Conservation (phyloP, 202 grass and related monocot genomes). For the Zizania palustris region DNA sequence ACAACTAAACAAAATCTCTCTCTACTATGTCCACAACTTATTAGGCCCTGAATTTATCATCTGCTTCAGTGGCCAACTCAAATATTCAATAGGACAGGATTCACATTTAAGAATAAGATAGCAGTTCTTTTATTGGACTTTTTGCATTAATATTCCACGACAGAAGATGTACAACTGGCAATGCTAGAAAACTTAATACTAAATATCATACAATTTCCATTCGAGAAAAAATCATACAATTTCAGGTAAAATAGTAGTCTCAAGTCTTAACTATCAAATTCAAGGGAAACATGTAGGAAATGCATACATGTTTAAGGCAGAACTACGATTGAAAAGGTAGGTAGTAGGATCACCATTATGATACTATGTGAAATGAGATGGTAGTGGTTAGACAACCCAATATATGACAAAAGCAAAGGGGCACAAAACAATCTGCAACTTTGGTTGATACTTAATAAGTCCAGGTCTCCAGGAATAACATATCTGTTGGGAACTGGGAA, state of each 20-base stretch:
- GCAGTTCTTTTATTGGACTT: neutral
- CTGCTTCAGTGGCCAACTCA: slow-evolving; percentile 5
- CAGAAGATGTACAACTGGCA: neutral
- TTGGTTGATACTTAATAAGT: no score
- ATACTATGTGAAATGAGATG: neutral
- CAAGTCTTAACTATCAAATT: neutral
- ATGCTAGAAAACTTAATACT: neutral
- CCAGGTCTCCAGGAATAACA: neutral
- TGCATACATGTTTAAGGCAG: neutral
- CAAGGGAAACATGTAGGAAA: neutral
- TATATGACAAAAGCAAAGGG: neutral
- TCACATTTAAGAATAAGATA: neutral
- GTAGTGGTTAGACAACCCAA: neutral
- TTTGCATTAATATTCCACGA: neutral
- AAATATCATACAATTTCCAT: neutral
- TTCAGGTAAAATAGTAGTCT: neutral
- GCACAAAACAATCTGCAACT: neutral
- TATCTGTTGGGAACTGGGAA: neutral
- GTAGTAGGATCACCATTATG: neutral
- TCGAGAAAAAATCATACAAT: neutral
- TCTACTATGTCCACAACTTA: neutral
- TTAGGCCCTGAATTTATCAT: neutral
- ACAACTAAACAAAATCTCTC: neutral
- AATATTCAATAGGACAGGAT: neutral
- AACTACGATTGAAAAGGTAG: neutral